A percentile compares a stretch with the other conserved stretches of the same genome.
phyloP scores from a whole-genome alignment of 78 protist genomes.

The Dictyostelium brefeldianum region DNA sequence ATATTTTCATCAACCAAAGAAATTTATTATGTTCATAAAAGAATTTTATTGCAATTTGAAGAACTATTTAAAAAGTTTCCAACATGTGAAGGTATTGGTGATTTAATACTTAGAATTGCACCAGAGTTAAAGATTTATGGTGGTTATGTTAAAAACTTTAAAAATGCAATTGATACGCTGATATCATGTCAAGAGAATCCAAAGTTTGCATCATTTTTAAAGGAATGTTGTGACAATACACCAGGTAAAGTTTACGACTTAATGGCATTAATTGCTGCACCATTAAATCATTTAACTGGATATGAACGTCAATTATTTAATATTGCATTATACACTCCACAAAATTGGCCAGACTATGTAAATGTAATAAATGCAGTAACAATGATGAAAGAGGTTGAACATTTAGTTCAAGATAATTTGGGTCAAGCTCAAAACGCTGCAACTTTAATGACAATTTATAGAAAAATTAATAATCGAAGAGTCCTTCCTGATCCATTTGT shows the following conservation, averaged over 20 bases:
- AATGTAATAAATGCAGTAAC: constrained; percentile 63
- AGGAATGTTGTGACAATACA: constrained; percentile 52
- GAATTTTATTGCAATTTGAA: constrained; percentile 53
- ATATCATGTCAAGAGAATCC: constrained; percentile 36
- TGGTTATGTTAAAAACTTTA: constrained; percentile 71
- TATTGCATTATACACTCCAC: constrained; percentile 32
- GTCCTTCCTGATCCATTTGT: constrained; percentile 82
- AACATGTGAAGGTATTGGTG: constrained; percentile 67
- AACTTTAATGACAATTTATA: constrained; percentile 53
- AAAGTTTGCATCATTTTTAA: constrained; percentile 31
- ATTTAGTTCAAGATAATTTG: constrained; percentile 40
- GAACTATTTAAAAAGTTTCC: constrained; percentile 46
- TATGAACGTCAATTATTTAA: constrained; percentile 75
- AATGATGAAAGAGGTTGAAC: constrained; percentile 79
- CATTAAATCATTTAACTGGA: constrained; percentile 60
- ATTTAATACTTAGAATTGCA: constrained; percentile 56
- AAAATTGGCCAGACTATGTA: constrained; percentile 64
- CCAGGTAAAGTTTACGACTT: constrained; percentile 69
- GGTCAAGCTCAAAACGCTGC: constrained; percentile 75
- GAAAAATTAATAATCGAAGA: constrained; percentile 63
- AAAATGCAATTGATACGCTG: constrained; percentile 73
- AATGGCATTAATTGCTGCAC: constrained; percentile 72
- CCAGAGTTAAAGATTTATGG: constrained; percentile 74
- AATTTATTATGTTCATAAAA: constrained; percentile 57
- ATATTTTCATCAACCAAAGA: constrained; percentile 56